A percentile compares a stretch with the other conserved stretches of the same genome.
phyloP scores from a whole-genome alignment of 345 rosid genomes.

The Gynandropsis gynandra region DNA sequence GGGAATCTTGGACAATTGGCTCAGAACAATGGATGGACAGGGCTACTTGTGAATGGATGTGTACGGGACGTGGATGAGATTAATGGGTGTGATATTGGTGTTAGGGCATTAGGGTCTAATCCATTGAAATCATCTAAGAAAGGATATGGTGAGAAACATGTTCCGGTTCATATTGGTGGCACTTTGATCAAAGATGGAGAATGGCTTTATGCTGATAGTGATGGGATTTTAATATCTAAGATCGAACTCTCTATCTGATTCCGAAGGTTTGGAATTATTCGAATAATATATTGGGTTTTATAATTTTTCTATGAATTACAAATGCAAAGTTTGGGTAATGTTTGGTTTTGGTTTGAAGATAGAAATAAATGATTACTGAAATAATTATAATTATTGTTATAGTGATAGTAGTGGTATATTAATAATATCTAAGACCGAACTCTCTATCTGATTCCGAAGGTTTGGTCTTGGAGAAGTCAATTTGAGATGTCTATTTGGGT shows the following conservation, averaged over 20 bases:
- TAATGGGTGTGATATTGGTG: constrained; percentile 60
- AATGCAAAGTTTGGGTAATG: no score
- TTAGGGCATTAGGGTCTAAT: constrained; percentile 72
- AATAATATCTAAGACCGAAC: constrained; percentile 52
- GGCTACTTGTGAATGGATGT: constrained; percentile 72
- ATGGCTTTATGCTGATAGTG: constrained; percentile 84
- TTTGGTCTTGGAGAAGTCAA: no score
- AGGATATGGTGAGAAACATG: constrained; percentile 71
- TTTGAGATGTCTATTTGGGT: no score
- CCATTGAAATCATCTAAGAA: constrained; percentile 72
- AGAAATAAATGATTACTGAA: no score
- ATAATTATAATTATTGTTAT: no score
- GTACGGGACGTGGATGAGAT: constrained; percentile 86
- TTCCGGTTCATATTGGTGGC: constrained; percentile 51
- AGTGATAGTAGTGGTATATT: constrained; percentile 80
- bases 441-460: constrained; percentile 34
- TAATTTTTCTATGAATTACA: no score
- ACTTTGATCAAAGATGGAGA: constrained; percentile 59
- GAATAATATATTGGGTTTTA: no score
- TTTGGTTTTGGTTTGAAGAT: no score
- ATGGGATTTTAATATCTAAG: constrained; percentile 65
- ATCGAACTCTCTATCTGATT: constrained; percentile 45
- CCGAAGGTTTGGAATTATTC: constrained; percentile 16
- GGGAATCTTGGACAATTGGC: constrained; percentile 69
- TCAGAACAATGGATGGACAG: constrained; percentile 80